Evolutionary conservation across 371 early-diverging fungal genomes (phyloP).

Genomic region (Lichtheimia ornata): DNA sequence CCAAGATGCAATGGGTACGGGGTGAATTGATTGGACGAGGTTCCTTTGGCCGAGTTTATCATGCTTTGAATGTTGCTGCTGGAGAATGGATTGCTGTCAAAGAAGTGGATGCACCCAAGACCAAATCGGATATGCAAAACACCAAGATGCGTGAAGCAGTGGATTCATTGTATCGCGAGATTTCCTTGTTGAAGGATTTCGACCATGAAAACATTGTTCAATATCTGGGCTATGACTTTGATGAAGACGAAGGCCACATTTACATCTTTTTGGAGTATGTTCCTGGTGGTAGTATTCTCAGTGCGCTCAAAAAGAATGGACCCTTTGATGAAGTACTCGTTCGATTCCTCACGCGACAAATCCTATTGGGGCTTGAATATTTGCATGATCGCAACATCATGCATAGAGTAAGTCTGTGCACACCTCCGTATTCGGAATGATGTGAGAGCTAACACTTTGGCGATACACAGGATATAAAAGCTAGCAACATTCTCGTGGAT

Average conservation of each 20-base stretch:
- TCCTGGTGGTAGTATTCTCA: conserved; percentile 93
- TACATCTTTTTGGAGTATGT: conserved; percentile 98
- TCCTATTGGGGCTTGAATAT: conserved; percentile 92
- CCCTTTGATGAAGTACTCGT: conserved; percentile 82
- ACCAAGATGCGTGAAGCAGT: conserved; percentile 36
- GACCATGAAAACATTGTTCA: conserved; percentile 93
- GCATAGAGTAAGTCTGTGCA: conserved; percentile 69
- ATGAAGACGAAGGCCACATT: conserved; percentile 66
- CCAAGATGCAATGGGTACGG: conserved; percentile 75
- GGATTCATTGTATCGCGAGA: conserved; percentile 46
- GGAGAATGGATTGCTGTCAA: conserved; percentile 97
- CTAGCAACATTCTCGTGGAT: conserved; percentile 92
- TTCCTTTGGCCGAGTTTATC: conserved; percentile 96
- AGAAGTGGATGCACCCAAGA: conserved; percentile 86
- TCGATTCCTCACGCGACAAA: conserved; percentile 85
- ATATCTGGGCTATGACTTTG: conserved; percentile 75
- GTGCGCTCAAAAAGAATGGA: conserved; percentile 79
- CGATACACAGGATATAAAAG: conserved; percentile 82
- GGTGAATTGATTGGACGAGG: conserved; percentile 96
- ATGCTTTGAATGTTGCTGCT: conserved; percentile 83
- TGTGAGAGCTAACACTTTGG: background rate
- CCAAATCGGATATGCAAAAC: conserved; percentile 50
- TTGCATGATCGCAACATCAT: conserved; percentile 93
- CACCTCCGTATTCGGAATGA: background rate
- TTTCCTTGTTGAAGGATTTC: conserved; percentile 59